Evolutionary conservation across 1,284 basidiomycete species (phyloP), one percentile per base, ranked within the genome.

Genomic region (Peniophora sp.): DNA sequence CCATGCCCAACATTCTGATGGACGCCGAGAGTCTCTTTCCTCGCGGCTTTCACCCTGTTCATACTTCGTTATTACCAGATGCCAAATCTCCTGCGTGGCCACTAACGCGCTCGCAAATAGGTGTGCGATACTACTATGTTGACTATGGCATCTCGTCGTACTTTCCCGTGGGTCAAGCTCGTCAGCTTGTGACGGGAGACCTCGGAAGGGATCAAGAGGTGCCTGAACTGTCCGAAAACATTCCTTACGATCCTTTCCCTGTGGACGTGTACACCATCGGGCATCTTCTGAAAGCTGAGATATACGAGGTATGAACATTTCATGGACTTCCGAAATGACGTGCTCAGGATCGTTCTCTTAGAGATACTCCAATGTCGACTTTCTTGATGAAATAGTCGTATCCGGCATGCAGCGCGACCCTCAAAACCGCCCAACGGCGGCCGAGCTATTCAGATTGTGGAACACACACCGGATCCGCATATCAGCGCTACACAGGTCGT

Each of bases 231-330:
- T 64, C 61, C 1, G 27, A 52, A 1, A 34, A 44, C 2, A 48
- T 55, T 1, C 61, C 63, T 0, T 64, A 67, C 39, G 65, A 67
- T 47, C 63, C 65, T 3, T 66, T 67, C 58, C 62, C 63, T 42
- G 51, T 60, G 1, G 63, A 64, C 37, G 53, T 67, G 6, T 65
- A 58, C 49, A 59, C 60, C 2, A 46, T 65, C 9, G 64, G 65
- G 3, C 58, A 63, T 24, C 14, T 58, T 1, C 53, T 63, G 5
- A 52, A 50, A 23, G 6, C 34, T 10, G 35, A 53, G 35, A 50
- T 63, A 3, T 37, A 48, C 15, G 20, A 52, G 20, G 58, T 63
- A 44, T 23, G 49, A 47, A 24, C 17, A 2, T 18, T 17, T 44
- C n/a, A n/a, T n/a, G n/a, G n/a, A n/a, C n/a, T n/a, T n/a, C n/a